Base-by-base conservation (phyloP, 441 rosid species). In the Pelargonium fulgidum region DNA sequence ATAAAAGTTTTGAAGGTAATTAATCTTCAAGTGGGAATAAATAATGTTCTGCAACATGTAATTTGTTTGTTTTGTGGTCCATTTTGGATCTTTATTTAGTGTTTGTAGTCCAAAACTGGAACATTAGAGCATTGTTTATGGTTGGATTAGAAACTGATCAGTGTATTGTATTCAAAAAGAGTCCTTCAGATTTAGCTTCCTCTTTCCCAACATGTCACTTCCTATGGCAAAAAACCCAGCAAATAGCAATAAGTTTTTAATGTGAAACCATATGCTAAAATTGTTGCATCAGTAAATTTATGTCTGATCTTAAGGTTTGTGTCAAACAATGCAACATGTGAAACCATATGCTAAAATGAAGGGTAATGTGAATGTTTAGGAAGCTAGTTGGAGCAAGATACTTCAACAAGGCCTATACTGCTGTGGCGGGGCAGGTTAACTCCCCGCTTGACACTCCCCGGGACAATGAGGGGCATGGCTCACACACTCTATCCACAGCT, bases 401-500 rank as follows among this genome's bases (percentile, higher is more conserved):
- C 76, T 85, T 81, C 44, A 83, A 80, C 82, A 79, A 79, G 72
- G 90, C 85, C 0, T 81, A 76, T 56, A 17, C 20, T 52, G 59
- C 20, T n/a, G 59, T 14, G 7, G 20, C 7, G 14, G 20, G 68
- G 36, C 4, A 76, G 74, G 13, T 24, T 0, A 45, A 84, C 83
- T 0, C 67, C 14, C n/a, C 56, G 16, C n/a, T 3, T 12, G 71
- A 76, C 7, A 84, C 64, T 42, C 73, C 68, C 2, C 65, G 87
- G 13, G 91, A 86, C 81, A 9, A 4, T 0, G 59, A 56, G 0
- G 91, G 94, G 13, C 91, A 88, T 29, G 89, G 91, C 11, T 16
- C 88, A 0, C 93, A 85, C 66, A 86, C 90, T 4, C 73, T 88
- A 13, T 86, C 94, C 3, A 88, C 91, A 2, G 91, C 88, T 0